Conservation (phyloP, 1,284 basidiomycete species). For the Jaminaea rosea region DNA sequence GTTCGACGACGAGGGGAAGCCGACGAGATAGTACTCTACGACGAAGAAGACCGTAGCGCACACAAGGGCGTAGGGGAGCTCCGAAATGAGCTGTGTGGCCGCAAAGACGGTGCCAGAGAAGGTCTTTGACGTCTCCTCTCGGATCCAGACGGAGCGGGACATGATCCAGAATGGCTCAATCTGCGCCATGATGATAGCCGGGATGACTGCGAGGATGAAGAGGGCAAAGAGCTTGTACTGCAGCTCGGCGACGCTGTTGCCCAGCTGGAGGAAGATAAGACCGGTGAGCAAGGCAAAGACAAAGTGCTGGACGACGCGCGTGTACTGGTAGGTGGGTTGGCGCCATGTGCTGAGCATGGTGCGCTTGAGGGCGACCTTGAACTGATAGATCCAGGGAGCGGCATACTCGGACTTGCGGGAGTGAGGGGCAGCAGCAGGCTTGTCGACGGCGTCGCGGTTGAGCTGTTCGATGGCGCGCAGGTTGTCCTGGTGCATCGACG, state of each 20-base stretch:
- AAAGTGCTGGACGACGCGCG: conserved; percentile 59
- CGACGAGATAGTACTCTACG: conserved; percentile 54
- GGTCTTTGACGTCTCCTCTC: conserved; percentile 37
- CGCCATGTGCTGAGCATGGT: conserved; percentile 55
- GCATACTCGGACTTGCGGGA: conserved; percentile 49
- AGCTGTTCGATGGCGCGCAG: conserved; percentile 49
- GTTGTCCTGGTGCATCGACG: conserved; percentile 42
- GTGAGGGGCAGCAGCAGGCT: conserved; percentile 41
- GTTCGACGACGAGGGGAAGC: conserved; percentile 52
- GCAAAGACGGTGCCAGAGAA: conserved; percentile 45
- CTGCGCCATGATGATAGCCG: conserved; percentile 67
- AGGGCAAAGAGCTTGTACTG: conserved; percentile 77
- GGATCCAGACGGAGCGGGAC: conserved; percentile 52
- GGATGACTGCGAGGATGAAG: conserved; percentile 54
- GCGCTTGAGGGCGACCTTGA: conserved; percentile 63
- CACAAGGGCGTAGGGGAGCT: conserved; percentile 64
- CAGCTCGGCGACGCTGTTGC: conserved; percentile 60
- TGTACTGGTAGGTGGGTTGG: conserved; percentile 51
- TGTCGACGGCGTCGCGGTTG: conserved; percentile 50
- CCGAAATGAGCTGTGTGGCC: conserved; percentile 32
- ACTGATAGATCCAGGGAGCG: conserved; percentile 68
- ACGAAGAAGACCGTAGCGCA: conserved; percentile 24
- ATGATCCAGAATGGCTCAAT: conserved; percentile 79
- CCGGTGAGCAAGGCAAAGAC: conserved; percentile 67
- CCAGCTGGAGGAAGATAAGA: conserved; percentile 72